phyloP scores from a whole-genome alignment of 139 green algal species.

The Edaphochlamys debaryana region DNA sequence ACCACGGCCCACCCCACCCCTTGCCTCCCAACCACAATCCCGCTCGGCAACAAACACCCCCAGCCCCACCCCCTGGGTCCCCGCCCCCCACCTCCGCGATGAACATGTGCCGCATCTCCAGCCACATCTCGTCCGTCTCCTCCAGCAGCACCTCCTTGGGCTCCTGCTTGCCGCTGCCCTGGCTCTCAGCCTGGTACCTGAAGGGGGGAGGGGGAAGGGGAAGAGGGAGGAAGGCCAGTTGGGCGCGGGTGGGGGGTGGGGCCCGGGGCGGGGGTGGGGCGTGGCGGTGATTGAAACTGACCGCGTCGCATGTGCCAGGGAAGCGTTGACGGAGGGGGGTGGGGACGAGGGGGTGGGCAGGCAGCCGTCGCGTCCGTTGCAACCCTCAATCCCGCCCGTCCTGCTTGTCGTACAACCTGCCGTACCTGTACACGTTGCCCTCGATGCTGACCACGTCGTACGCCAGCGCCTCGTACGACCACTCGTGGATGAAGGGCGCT shows the following conservation, averaged over 20 bases:
- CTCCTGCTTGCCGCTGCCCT: conserved; percentile 70
- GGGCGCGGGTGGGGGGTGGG: too few species aligned
- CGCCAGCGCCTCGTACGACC: conserved; percentile 95
- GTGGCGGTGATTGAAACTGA: too few species aligned
- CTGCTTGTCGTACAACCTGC: too few species aligned
- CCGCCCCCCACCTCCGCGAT: conserved; percentile 79
- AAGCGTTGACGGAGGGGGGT: too few species aligned
- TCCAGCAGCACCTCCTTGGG: conserved; percentile 84
- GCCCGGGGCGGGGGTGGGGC: too few species aligned
- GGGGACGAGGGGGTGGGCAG: too few species aligned
- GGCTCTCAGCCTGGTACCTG: conserved; percentile 67
- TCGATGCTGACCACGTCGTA: conserved; percentile 90
- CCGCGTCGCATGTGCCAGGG: too few species aligned
- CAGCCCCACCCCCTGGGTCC: neutral
- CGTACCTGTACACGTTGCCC: conserved; percentile 70
- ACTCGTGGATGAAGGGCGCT: conserved; percentile 98
- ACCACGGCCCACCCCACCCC: too few species aligned
- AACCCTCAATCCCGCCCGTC: too few species aligned
- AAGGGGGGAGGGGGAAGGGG: too few species aligned
- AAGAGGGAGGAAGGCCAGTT: neutral
- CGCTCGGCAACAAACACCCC: neutral
- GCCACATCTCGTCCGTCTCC: conserved; percentile 50
- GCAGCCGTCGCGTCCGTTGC: too few species aligned
- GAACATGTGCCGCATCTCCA: conserved; percentile 91
- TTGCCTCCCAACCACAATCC: neutral